Percentiles rank a stretch among this genome's conserved stretches.
Evolutionary conservation across 2,329 filamentous ascomycete species (phyloP).

Genomic region (Salinomyces thailandicus): DNA sequence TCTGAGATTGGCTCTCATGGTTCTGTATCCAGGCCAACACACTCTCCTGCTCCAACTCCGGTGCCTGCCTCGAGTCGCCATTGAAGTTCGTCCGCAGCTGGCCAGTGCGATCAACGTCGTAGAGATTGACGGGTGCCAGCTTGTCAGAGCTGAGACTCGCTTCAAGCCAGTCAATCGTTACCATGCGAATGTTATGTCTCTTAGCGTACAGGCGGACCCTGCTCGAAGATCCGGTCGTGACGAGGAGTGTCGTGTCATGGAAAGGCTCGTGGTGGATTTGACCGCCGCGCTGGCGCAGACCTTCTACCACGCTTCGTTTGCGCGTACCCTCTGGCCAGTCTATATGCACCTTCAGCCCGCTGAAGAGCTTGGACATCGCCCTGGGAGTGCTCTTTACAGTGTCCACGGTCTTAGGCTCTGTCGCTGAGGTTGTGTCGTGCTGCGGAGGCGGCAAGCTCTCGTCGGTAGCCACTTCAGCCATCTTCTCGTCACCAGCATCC

Average conservation of each 20-base stretch:
- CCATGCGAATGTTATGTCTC: background rate
- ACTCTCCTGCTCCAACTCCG: background rate
- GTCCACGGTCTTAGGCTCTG: too few species aligned
- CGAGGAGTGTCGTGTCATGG: background rate
- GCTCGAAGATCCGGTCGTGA: background rate
- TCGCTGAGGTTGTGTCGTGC: too few species aligned
- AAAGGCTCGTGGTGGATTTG: background rate
- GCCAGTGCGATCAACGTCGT: background rate
- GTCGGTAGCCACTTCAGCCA: too few species aligned
- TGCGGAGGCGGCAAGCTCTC: too few species aligned
- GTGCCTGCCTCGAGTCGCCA: background rate
- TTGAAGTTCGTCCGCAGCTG: background rate
- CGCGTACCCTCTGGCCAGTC: background rate
- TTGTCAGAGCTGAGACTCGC: background rate
- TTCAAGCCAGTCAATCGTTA: background rate
- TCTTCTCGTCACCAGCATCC: too few species aligned
- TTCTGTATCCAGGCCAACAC: background rate
- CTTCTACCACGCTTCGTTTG: background rate
- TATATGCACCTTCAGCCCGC: background rate
- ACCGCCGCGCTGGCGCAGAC: background rate
- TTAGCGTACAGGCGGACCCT: background rate
- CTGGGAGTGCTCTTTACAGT: too few species aligned
- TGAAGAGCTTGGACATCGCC: too few species aligned
- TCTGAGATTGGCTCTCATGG: background rate
- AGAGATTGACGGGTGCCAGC: background rate